Conservation (phyloP, 1,284 basidiomycete genomes). For the Sanguinoderma infundibulare region DNA sequence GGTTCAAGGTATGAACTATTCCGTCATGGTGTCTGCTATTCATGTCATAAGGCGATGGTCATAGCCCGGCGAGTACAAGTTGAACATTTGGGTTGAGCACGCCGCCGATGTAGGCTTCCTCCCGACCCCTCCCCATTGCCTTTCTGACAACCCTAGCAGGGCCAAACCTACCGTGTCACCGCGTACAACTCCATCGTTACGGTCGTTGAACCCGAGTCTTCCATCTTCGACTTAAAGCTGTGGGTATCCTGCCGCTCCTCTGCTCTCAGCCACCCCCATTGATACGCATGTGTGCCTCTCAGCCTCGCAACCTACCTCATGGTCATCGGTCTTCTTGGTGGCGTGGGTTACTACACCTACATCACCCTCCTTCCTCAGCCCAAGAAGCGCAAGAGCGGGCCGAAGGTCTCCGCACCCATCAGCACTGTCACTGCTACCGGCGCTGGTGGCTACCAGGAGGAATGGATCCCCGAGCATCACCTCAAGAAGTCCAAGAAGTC, state of each 20-base stretch:
- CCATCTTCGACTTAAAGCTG: slow-evolving; percentile 84
- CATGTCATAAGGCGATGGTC: not conserved
- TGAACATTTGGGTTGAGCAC: slow-evolving; percentile 83
- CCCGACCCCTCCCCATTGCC: slow-evolving; percentile 5
- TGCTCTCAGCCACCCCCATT: too few relatives aligned
- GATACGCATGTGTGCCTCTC: not conserved
- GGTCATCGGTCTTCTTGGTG: slow-evolving; percentile 67
- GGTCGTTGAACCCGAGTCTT: slow-evolving; percentile 81
- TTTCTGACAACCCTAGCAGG: slow-evolving; percentile 40
- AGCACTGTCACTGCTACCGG: slow-evolving; percentile 69
- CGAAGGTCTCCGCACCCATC: slow-evolving; percentile 58
- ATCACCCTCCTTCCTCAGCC: slow-evolving; percentile 66
- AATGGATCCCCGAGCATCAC: slow-evolving; percentile 92
- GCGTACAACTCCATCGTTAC: slow-evolving; percentile 84
- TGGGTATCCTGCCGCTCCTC: slow-evolving; percentile 41
- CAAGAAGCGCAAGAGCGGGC: slow-evolving; percentile 48
- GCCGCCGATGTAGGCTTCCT: slow-evolving; percentile 56
- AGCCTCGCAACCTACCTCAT: slow-evolving; percentile 82
- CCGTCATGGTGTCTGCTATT: not conserved
- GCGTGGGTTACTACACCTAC: slow-evolving; percentile 72
- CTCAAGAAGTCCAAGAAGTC: slow-evolving; percentile 72
- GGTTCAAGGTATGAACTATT: slow-evolving; percentile 59
- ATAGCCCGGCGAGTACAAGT: slow-evolving; percentile 78
- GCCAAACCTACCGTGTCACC: slow-evolving; percentile 60
- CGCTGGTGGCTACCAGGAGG: slow-evolving; percentile 82